Conservation (phyloP, 371 early-diverging fungal genomes). For the Rhizopus sp. region DNA sequence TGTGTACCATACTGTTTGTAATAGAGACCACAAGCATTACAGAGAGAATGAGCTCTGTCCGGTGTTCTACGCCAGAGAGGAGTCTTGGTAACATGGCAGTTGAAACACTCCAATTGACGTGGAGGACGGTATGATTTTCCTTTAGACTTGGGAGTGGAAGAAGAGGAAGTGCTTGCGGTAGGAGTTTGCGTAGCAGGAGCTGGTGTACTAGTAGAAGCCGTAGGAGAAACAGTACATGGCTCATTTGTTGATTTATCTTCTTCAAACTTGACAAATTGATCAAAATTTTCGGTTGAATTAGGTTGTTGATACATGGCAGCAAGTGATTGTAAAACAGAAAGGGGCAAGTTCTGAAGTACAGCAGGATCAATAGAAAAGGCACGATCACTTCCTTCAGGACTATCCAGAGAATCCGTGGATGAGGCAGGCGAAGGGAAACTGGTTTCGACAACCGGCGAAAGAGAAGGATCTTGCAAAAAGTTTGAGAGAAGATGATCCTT, state of each 20-base stretch:
- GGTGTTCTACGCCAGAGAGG: constrained; percentile 86
- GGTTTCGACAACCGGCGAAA: constrained; percentile 20
- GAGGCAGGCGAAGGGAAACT: constrained; percentile 36
- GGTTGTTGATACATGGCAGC: constrained; percentile 35
- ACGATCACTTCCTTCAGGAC: constrained; percentile 16
- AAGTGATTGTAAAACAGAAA: constrained; percentile 29
- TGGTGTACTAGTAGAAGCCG: background rate
- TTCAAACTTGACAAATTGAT: constrained; percentile 45
- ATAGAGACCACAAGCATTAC: constrained; percentile 87
- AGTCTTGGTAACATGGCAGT: constrained; percentile 78
- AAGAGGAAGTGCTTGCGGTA: constrained; percentile 6
- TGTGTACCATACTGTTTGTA: constrained; percentile 74
- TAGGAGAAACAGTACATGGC: constrained; percentile 10
- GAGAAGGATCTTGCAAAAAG: constrained; percentile 25
- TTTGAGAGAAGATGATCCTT: constrained; percentile 31
- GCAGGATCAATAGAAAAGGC: constrained; percentile 28
- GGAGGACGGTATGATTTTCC: constrained; percentile 36
- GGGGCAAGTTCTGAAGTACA: constrained; percentile 34
- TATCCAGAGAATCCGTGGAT: constrained; percentile 28
- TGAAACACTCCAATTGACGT: constrained; percentile 75
- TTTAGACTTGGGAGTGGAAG: constrained; percentile 19
- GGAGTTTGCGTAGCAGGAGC: constrained; percentile 4
- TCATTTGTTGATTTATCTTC: constrained; percentile 19
- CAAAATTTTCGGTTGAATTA: constrained; percentile 27
- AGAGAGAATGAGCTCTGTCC: constrained; percentile 74